Conservation (phyloP, 768 basidiomycete species). For the Mycena pura region DNA sequence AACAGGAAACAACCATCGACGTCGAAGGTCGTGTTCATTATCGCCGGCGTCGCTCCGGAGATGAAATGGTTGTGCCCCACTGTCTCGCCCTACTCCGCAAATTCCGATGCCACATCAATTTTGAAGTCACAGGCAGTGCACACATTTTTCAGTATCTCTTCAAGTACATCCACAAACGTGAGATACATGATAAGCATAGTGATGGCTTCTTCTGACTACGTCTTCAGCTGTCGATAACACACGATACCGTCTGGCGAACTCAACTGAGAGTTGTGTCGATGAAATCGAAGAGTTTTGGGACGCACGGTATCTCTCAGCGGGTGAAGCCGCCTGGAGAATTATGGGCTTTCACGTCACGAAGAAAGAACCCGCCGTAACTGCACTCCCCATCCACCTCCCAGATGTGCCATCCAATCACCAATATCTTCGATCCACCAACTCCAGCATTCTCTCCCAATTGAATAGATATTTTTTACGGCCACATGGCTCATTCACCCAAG, state of each 20-base stretch:
- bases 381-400: slow-evolving; percentile 41
- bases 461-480: slow-evolving; percentile 32
- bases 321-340: slow-evolving; percentile 45
- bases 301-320: slow-evolving; percentile 41
- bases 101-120: slow-evolving; percentile 45
- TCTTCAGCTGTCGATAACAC: not conserved
- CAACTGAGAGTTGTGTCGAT: slow-evolving; percentile 24
- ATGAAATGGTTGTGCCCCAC: slow-evolving; percentile 40
- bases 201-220: not conserved
- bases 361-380: slow-evolving; percentile 41
- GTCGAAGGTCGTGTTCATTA: slow-evolving; percentile 37
- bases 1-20: slow-evolving; percentile 33
- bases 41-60: slow-evolving; percentile 27
- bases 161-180: slow-evolving; percentile 50
- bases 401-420: slow-evolving; percentile 25
- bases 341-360: slow-evolving; percentile 41
- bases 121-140: slow-evolving; percentile 37
- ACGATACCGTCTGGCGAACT: slow-evolving; percentile 5
- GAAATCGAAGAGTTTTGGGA: slow-evolving; percentile 45
- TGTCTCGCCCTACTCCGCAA: slow-evolving; percentile 34
- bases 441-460: slow-evolving; percentile 26
- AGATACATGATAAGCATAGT: not conserved
- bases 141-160: slow-evolving; percentile 47
- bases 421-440: slow-evolving; percentile 23
- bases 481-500: too few species aligned